Conservation (phyloP, 495 filamentous ascomycete genomes). For the Schizothecium vesticola region DNA sequence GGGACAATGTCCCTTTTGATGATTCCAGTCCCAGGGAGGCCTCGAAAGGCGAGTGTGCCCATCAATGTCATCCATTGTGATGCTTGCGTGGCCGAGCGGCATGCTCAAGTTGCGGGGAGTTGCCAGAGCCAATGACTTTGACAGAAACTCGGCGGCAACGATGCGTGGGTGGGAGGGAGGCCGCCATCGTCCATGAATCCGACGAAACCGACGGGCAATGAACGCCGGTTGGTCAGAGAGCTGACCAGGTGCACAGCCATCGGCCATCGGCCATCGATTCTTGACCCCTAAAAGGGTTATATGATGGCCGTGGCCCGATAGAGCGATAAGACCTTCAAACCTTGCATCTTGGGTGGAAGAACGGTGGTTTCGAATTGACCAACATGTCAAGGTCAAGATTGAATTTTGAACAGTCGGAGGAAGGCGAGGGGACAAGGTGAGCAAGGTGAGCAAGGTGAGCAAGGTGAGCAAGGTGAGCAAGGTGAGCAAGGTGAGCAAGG, state of each 20-base stretch:
- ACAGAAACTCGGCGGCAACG: not conserved
- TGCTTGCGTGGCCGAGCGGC: not conserved
- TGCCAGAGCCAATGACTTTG: not conserved
- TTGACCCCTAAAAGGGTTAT: not conserved
- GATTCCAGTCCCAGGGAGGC: not conserved
- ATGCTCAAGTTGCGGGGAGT: not conserved
- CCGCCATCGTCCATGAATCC: no score
- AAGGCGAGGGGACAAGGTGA: no score
- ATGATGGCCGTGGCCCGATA: not conserved
- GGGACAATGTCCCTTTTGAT: not conserved
- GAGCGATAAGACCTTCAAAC: not conserved
- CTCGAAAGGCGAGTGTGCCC: not conserved
- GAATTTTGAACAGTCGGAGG: no score
- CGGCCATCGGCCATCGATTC: not conserved
- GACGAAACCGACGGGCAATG: not conserved
- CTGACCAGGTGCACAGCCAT: no score
- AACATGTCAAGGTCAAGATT: not conserved
- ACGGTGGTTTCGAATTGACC: not conserved
- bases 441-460: not conserved
- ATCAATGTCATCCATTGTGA: not conserved
- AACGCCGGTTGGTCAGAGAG: not conserved
- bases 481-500: not conserved
- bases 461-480: not conserved
- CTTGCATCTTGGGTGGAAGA: not conserved
- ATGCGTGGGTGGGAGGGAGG: no score